Evolutionary conservation across 345 rosid species (phyloP), one percentile per base, ranked within the genome.

Genomic region (Raphanus sativus): DNA sequence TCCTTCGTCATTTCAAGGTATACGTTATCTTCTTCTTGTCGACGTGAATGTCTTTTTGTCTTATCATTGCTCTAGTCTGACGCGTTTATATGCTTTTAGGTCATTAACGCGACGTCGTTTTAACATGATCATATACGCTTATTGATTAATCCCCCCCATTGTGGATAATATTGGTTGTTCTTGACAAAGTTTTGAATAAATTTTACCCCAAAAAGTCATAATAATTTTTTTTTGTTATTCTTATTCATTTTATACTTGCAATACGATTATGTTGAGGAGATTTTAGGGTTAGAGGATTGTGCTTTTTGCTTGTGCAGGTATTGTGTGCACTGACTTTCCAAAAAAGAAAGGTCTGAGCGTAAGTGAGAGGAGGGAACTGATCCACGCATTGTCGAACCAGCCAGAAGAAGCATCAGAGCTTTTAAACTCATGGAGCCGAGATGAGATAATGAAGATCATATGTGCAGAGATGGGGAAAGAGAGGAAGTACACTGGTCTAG

Each of bases 391-490:
- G 63, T 90, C 97, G 0, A 86, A 90, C 74, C 83, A 86, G 5
- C 83, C 98, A 10, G 82, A 75, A 67, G 82, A 83, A 76, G 98
- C 96, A 40, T 66, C 92, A 29, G 96, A 86, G 80, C 71, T 83
- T 69, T 82, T 96, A n/a, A 90, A 90, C 56, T 81, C 93, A 62
- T 96, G 99, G 99, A 96, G 92, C 80, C 91, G 97, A 58, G 90
- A 87, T 83, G 99, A 96, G 81, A 96, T 96, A 67, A 78, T 96
- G 79, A 89, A 93, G 85, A 87, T 96, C 76, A 87, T 95, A 29
- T 92, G 97, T 82, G 90, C 84, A n/a, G 99, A 89, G 85, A 91
- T 91, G 99, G 98, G 99, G 59, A 96, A 93, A 82, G 95, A 96
- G 84, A 91, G 99, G 88, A 96, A 93, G 80, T 96, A 96, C 81